phyloP scores from a whole-genome alignment of 257 asterid genomes.

The Solanum stenotomum region DNA sequence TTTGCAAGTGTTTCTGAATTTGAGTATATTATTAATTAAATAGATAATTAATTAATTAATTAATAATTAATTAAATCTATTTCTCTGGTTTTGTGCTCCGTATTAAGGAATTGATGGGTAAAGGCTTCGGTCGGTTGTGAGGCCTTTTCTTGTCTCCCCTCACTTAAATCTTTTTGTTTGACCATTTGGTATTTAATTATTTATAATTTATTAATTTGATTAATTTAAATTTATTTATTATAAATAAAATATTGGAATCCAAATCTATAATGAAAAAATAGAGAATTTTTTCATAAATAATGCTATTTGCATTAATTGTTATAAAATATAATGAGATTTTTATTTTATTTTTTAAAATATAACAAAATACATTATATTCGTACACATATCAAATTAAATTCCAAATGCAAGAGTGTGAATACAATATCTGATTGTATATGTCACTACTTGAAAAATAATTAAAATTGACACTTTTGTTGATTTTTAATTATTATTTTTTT shows the following conservation, averaged over 20 bases:
- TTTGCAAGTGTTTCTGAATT: neutral
- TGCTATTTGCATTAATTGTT: too few relatives aligned
- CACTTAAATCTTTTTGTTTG: neutral
- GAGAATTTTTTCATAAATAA: too few relatives aligned
- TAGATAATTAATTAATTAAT: neutral
- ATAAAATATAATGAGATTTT: neutral
- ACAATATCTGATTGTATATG: neutral
- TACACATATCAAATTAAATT: too few relatives aligned
- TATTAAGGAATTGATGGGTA: neutral
- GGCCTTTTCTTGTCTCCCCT: neutral
- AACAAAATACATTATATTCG: too few relatives aligned
- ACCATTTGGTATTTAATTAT: neutral
- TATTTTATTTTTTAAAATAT: too few relatives aligned
- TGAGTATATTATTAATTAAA: neutral
- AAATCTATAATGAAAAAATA: neutral
- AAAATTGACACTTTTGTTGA: neutral
- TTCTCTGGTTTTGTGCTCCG: neutral
- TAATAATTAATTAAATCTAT: neutral
- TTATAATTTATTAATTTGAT: neutral
- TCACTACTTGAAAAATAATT: neutral
- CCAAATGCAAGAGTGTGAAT: too few relatives aligned
- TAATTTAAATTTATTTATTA: neutral
- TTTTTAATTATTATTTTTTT: too few relatives aligned
- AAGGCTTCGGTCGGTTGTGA: constrained; percentile 9
- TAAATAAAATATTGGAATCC: neutral